These are phyloP conservation scores for Xylaria sp. DNA, from an alignment of 2,329 filamentous ascomycete species.

Conservation along the genomic window DNA sequence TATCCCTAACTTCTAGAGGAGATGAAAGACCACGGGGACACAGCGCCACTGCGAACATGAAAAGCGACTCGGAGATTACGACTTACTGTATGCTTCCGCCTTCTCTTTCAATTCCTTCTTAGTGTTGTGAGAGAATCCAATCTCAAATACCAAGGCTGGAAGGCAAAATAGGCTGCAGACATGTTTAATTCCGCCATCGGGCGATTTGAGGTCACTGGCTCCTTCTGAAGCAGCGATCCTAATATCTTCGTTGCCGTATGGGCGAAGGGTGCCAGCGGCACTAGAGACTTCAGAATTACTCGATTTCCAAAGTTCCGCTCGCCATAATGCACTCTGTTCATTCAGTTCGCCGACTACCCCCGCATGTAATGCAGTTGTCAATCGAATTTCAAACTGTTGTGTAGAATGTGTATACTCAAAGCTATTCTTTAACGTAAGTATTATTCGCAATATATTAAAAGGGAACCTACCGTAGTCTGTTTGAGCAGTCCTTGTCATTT, in stretches of 20 bases:
- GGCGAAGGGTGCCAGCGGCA: neutral
- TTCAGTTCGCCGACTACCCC: neutral
- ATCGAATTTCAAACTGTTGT: slow-evolving; percentile 25
- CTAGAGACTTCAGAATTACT: neutral
- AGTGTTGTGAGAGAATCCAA: neutral
- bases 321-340: neutral
- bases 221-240: neutral
- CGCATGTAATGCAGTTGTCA: neutral
- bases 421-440: slow-evolving; percentile 5
- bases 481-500: neutral
- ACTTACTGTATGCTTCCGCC: slow-evolving; percentile 16
- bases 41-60: too few species aligned
- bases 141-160: slow-evolving; percentile 18
- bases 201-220: neutral
- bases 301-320: neutral
- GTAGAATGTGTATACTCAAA: slow-evolving; percentile 22
- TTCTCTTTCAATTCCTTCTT: neutral
- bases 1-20: neutral
- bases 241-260: neutral
- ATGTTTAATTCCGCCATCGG: slow-evolving; percentile 14
- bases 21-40: neutral
- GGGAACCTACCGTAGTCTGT: slow-evolving; percentile 14
- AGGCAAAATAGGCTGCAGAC: neutral
- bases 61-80: neutral
- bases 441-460: neutral